A percentile compares a stretch with the other conserved stretches of the same genome.
phyloP scores from a whole-genome alignment of 2,329 filamentous ascomycete genomes.

The Pseudogymnoascus sp. region DNA sequence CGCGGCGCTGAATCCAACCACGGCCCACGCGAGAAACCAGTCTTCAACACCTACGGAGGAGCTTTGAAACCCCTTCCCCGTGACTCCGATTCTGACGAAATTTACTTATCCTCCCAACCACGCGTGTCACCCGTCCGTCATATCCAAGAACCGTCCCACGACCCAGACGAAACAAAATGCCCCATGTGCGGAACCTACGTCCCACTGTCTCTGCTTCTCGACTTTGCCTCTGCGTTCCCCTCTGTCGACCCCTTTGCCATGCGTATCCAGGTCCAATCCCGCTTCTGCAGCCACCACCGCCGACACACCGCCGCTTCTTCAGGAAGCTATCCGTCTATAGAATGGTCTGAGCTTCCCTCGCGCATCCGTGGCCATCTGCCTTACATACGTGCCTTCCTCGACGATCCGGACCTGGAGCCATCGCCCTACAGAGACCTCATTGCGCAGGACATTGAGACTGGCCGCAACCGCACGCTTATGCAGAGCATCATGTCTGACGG shows the following conservation, averaged over 20 bases:
- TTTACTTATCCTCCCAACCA: neutral
- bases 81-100: neutral
- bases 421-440: slow-evolving; percentile 56
- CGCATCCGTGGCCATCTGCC: slow-evolving; percentile 50
- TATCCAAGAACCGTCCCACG: neutral
- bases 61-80: neutral
- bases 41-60: neutral
- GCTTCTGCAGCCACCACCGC: neutral
- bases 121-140: neutral
- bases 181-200: neutral
- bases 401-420: slow-evolving; percentile 28
- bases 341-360: slow-evolving; percentile 54
- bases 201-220: neutral
- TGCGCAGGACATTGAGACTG: slow-evolving; percentile 44
- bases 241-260: neutral
- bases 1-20: neutral
- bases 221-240: neutral
- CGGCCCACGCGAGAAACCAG: neutral
- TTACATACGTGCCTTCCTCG: slow-evolving; percentile 50
- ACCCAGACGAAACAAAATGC: neutral
- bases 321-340: slow-evolving; percentile 55
- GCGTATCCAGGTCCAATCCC: neutral
- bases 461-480: slow-evolving; percentile 51
- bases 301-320: slow-evolving; percentile 6
- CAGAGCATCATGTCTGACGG: slow-evolving; percentile 40